Percentiles rank a stretch among this genome's conserved stretches.
Evolutionary conservation across 106 monocot genomes (phyloP).

Genomic region (Triglochin maritima): DNA sequence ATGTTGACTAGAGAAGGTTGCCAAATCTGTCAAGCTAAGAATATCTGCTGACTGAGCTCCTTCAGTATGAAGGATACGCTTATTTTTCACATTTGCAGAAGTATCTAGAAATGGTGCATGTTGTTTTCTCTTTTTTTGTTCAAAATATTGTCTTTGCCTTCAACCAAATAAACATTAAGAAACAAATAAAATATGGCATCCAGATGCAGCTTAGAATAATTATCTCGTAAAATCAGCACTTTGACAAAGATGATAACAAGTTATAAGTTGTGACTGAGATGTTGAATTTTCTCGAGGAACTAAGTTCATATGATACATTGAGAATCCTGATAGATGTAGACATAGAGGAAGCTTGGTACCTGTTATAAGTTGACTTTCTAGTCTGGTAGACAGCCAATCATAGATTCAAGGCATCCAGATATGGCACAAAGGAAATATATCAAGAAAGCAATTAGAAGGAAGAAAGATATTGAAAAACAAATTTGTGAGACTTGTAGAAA

Average conservation of each 20-base stretch:
- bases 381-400: constrained; percentile 3
- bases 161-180: not conserved
- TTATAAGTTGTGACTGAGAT: too few relatives aligned
- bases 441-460: not conserved
- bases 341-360: constrained; percentile 5
- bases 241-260: too few relatives aligned
- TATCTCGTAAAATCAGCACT: too few relatives aligned
- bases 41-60: constrained; percentile 13
- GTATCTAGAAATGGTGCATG: not conserved
- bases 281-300: too few relatives aligned
- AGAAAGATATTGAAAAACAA: not conserved
- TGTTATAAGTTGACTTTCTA: constrained; percentile 20
- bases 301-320: too few relatives aligned
- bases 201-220: not conserved
- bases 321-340: too few relatives aligned
- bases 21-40: constrained; percentile 22
- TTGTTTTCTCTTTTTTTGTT: constrained; percentile 19
- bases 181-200: not conserved
- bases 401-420: not conserved
- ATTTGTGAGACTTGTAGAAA: not conserved
- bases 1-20: not conserved
- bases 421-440: constrained; percentile 1
- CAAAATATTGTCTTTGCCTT: constrained; percentile 32
- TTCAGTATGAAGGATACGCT: not conserved
- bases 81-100: constrained; percentile 8